These are phyloP conservation scores for Kwoniella sp. DNA, from an alignment of 768 basidiomycete species.

Conservation along the genomic window DNA sequence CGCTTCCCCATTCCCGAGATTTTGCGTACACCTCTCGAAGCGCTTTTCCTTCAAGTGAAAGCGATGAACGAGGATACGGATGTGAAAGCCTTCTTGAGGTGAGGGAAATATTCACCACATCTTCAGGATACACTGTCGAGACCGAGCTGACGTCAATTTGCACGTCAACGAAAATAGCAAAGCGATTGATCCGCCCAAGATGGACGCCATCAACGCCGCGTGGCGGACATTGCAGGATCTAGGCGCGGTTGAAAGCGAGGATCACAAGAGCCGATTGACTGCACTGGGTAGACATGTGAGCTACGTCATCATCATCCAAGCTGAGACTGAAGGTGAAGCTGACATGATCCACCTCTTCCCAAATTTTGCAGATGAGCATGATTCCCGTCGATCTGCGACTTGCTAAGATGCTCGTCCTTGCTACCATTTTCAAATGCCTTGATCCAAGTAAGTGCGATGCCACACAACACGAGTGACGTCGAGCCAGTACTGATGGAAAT, in stretches of 20 bases:
- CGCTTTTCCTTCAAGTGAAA: conserved; percentile 77
- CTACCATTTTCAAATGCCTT: conserved; percentile 77
- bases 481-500: neutral
- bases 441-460: conserved; percentile 60
- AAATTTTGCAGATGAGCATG: conserved; percentile 62
- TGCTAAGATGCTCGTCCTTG: conserved; percentile 91
- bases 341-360: no score
- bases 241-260: conserved; percentile 69
- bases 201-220: conserved; percentile 73
- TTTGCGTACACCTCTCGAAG: conserved; percentile 79
- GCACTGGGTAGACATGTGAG: conserved; percentile 79
- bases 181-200: conserved; percentile 81
- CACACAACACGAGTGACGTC: no score
- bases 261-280: conserved; percentile 63
- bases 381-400: conserved; percentile 86
- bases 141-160: neutral
- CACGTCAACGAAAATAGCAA: conserved; percentile 52
- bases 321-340: no score
- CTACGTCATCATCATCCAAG: neutral
- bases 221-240: conserved; percentile 72
- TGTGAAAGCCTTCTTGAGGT: conserved; percentile 63
- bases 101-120: conserved; percentile 3
- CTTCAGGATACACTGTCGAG: neutral
- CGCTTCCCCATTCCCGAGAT: conserved; percentile 84
- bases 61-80: conserved; percentile 74